Conservation (phyloP, 1,284 basidiomycete species). For the Schizophyllum amplum region DNA sequence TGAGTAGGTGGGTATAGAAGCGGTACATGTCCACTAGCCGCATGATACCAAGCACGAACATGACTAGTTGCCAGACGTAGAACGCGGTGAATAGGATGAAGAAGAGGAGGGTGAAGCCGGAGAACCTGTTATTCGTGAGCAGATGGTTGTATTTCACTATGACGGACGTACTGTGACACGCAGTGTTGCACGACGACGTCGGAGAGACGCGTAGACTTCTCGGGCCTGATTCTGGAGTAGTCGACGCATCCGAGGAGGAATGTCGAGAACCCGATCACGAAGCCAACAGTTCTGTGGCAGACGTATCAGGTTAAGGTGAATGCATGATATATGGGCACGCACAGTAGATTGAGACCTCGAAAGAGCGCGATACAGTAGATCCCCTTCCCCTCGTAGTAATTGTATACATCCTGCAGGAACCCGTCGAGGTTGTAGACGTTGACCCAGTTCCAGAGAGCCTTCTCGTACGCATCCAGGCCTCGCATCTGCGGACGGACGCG, state of each 20-base stretch:
- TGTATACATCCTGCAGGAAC: constrained; percentile 92
- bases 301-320: constrained; percentile 11
- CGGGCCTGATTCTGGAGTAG: constrained; percentile 69
- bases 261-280: constrained; percentile 95
- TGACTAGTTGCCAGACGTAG: constrained; percentile 69
- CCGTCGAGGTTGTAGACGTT: constrained; percentile 95
- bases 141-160: constrained; percentile 7
- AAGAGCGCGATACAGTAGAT: constrained; percentile 90
- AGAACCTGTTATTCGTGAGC: constrained; percentile 50
- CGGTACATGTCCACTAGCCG: constrained; percentile 88
- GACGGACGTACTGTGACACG: constrained; percentile 58
- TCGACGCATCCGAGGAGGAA: constrained; percentile 95
- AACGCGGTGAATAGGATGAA: constrained; percentile 76
- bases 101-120: constrained; percentile 75
- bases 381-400: constrained; percentile 94
- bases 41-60: constrained; percentile 57
- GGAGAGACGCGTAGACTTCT: constrained; percentile 56
- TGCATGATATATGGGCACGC: constrained; percentile 30
- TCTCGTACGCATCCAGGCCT: constrained; percentile 79
- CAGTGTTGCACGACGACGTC: constrained; percentile 80
- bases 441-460: constrained; percentile 97
- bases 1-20: constrained; percentile 78
- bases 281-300: constrained; percentile 78
- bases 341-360: constrained; percentile 87
- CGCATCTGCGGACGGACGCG: constrained; percentile 41